A percentile compares a stretch with the other conserved stretches of the same genome.
phyloP scores from a whole-genome alignment of 352 stramenopile species.

The Pythium aquatile region DNA sequence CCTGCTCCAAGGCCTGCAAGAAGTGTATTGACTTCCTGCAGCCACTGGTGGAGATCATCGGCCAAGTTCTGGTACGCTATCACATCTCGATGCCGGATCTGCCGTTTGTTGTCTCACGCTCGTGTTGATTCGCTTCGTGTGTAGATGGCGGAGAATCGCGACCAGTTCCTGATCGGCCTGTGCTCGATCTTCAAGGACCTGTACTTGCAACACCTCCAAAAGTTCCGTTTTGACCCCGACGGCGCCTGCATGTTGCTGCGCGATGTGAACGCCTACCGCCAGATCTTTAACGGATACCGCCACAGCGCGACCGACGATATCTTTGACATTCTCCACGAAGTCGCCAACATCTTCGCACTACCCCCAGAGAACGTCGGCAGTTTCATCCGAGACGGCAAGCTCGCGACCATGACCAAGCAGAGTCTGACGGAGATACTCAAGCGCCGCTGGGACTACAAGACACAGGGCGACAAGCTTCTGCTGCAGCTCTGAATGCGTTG shows the following conservation, averaged over 20 bases:
- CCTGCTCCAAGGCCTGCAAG: constrained; percentile 63
- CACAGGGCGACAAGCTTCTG: constrained; percentile 69
- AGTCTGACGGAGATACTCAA: constrained; percentile 67
- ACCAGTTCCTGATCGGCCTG: constrained; percentile 56
- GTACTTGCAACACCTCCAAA: constrained; percentile 72
- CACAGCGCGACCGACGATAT: constrained; percentile 52
- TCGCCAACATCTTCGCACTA: constrained; percentile 82
- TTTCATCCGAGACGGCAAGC: constrained; percentile 73
- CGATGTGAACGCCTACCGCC: constrained; percentile 71
- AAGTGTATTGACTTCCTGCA: constrained; percentile 73
- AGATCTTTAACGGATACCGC: constrained; percentile 54
- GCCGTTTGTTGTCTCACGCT: no score
- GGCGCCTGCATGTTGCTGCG: constrained; percentile 79
- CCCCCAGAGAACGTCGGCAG: constrained; percentile 72
- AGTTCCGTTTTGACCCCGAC: constrained; percentile 80
- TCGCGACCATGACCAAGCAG: constrained; percentile 59
- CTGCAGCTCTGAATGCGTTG: constrained; percentile 31
- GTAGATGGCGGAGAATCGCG: constrained; percentile 62
- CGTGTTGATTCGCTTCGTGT: no score
- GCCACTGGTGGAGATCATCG: constrained; percentile 51
- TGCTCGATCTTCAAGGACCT: constrained; percentile 65
- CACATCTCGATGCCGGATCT: no score
- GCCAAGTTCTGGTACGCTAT: constrained; percentile 43
- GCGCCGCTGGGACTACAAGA: constrained; percentile 82
- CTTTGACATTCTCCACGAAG: constrained; percentile 78